Conservation (phyloP, 176 grass and related monocot species). For the Raddia guianensis region DNA sequence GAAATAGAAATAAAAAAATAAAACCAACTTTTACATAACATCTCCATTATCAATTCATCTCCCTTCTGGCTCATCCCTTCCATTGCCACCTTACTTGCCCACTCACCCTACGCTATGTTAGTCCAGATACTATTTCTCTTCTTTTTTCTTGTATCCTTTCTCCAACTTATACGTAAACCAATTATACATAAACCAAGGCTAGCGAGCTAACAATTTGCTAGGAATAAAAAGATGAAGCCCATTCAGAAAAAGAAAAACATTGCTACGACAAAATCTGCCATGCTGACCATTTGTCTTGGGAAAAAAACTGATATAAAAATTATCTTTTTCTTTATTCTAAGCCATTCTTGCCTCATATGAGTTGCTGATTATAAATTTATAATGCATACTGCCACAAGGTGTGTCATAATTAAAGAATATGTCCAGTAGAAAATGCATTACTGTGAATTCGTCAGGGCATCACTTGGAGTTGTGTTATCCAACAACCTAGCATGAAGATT, state of each 20-base stretch:
- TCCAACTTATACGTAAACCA: not conserved
- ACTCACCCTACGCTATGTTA: not conserved
- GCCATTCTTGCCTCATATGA: constrained; percentile 5
- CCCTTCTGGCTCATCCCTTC: not conserved
- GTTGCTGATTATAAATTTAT: constrained; percentile 4
- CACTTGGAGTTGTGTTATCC: constrained; percentile 69
- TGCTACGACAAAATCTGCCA: constrained; percentile 1
- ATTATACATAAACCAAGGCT: not conserved
- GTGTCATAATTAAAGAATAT: constrained; percentile 17
- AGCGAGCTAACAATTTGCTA: not conserved
- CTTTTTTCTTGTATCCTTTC: not conserved
- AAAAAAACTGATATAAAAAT: not conserved
- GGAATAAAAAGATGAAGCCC: not conserved
- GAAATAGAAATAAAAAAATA: not conserved
- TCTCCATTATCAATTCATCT: not conserved
- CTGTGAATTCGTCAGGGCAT: constrained; percentile 55
- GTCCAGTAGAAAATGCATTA: constrained; percentile 60
- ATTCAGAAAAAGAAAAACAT: not conserved
- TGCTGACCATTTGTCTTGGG: not conserved
- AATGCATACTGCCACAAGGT: constrained; percentile 5
- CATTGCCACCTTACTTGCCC: not conserved
- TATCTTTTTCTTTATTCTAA: not conserved
- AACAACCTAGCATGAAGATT: constrained; percentile 87
- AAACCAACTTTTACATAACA: not conserved
- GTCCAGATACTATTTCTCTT: not conserved